Percentiles rank a stretch among this genome's conserved stretches.
Evolutionary conservation across 2,329 filamentous ascomycete genomes (phyloP).

Genomic region (Colletotrichum trifolii): DNA sequence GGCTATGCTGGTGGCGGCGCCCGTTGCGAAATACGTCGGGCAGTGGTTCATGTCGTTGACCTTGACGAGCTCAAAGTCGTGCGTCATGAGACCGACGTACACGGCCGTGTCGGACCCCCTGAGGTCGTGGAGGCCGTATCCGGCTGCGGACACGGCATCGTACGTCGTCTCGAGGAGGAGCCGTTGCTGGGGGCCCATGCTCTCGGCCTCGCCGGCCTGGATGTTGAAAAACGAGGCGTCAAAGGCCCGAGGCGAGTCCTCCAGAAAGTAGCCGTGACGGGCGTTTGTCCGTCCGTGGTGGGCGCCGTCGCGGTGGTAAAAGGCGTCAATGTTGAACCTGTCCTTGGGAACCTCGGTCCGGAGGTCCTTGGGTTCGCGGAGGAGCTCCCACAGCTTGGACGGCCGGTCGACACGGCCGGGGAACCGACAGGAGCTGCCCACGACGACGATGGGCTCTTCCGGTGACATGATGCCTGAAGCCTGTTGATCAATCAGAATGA

Average conservation of each 20-base stretch:
- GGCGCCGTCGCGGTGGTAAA: conserved; percentile 31
- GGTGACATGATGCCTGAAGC: too few relatives aligned
- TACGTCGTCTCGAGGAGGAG: conserved; percentile 48
- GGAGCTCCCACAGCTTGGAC: conserved; percentile 26
- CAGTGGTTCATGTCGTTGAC: conserved; percentile 41
- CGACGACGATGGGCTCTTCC: conserved; percentile 37
- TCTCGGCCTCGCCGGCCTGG: conserved; percentile 41
- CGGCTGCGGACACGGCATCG: conserved; percentile 43
- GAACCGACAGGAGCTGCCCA: conserved; percentile 21
- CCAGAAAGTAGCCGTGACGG: conserved; percentile 38
- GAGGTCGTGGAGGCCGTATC: conserved; percentile 21
- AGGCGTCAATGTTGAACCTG: conserved; percentile 15
- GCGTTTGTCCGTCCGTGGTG: conserved; percentile 41
- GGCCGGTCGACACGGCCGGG: conserved; percentile 24
- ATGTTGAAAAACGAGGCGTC: conserved; percentile 46
- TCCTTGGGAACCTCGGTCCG: conserved; percentile 19
- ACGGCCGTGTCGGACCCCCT: conserved; percentile 15
- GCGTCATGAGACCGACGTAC: conserved; percentile 38
- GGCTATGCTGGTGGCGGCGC: conserved; percentile 41
- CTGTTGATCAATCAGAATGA: too few relatives aligned
- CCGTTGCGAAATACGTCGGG: conserved; percentile 41
- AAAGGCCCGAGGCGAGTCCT: conserved; percentile 37
- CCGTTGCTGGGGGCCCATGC: conserved; percentile 49
- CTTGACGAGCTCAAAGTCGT: conserved; percentile 43
- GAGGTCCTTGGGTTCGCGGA: conserved; percentile 9